These are phyloP conservation scores for Coniochaeta prunicola DNA, from an alignment of 2,329 filamentous ascomycete genomes.

Conservation along the genomic window DNA sequence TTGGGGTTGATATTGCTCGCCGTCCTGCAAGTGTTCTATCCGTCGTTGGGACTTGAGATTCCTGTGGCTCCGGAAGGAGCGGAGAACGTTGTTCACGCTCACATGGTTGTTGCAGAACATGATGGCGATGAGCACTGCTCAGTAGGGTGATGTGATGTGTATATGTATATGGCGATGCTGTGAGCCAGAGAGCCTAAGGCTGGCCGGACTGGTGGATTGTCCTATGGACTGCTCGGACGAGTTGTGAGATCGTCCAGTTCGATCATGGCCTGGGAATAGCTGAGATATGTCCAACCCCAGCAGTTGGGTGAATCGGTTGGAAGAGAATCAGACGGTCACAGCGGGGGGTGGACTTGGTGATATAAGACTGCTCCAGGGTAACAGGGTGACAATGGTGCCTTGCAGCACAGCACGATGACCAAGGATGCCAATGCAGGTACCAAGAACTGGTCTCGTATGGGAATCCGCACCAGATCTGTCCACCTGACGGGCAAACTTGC, in stretches of 20 bases:
- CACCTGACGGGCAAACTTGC: neutral
- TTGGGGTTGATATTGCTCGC: neutral
- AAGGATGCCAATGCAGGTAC: neutral
- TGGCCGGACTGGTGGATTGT: neutral
- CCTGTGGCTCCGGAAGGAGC: neutral
- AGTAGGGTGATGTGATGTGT: neutral
- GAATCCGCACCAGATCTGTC: neutral
- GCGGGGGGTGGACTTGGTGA: neutral
- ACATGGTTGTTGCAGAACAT: neutral
- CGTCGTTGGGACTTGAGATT: neutral
- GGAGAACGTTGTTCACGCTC: neutral
- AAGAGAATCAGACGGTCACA: neutral
- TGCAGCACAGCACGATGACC: neutral
- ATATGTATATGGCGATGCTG: neutral
- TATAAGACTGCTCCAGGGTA: neutral
- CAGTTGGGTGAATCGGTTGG: neutral
- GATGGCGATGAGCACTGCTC: neutral
- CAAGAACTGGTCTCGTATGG: neutral
- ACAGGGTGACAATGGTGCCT: neutral
- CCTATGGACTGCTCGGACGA: neutral
- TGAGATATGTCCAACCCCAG: neutral
- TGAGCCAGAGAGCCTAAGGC: neutral
- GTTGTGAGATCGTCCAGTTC: neutral
- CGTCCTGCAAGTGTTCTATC: neutral
- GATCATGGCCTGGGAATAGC: neutral